Evolutionary conservation across 2,329 filamentous ascomycete genomes (phyloP), one percentile per base, ranked within the genome.

Genomic region (Talaromyces sp.): DNA sequence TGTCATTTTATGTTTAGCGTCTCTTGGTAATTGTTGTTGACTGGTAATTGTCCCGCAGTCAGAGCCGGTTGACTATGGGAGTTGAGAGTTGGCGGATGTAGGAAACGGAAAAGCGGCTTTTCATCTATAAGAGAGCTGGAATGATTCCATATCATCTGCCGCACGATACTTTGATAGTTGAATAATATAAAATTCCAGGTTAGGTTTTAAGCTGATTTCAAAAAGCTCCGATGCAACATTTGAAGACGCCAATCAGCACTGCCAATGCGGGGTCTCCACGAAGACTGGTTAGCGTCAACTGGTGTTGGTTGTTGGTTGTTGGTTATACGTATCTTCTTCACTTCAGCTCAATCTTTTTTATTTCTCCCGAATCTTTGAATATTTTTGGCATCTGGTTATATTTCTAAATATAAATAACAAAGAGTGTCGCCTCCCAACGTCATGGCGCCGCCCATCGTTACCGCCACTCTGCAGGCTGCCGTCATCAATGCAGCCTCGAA

Each of bases 401-500:
- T 18, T 27, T 23, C 18, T 18, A 14, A 12, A 42, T 4, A n/a
- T 28, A 30, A 54, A 55, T 5, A 42, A n/a, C 51, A 30, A 54
- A 55, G 16, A 56, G 40, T 6, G 18, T 47, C 44, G 44, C 44
- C 44, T 12, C 44, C 23, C 44, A 47, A 47, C 44, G 50, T 31
- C 50, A 53, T 53, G 50, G 27, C 50, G 3, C 82, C 82, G 42
- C 81, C 80, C 2, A 82, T 86, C 64, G 73, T 80, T 55, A 79
- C 77, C 64, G 82, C 83, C 59, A 84, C 83, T 33, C 66, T 85
- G 34, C 83, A 85, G 69, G 81, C 84, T 23, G 77, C 80, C 7
- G 70, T 76, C 50, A 76, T 86, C 9, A 83, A 83, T 27, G 79
- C 80, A 5, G 73, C 75, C 16, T 85, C 83, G 34, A 86, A 86